Conservation (phyloP, 331 rosid genomes). For the Acacia pycnantha region DNA sequence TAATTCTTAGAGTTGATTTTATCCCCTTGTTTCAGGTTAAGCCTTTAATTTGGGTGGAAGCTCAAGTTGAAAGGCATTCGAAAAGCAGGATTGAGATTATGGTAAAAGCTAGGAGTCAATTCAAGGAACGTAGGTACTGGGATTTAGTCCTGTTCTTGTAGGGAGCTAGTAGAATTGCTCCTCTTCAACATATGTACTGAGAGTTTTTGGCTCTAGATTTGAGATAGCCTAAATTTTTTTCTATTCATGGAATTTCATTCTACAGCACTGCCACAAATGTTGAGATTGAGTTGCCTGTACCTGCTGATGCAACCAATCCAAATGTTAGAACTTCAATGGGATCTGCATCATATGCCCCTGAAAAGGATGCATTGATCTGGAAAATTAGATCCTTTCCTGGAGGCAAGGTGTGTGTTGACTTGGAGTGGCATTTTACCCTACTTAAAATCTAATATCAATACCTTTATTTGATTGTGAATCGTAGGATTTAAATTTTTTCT, state of each 20-base stretch:
- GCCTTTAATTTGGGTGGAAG: conserved; percentile 97
- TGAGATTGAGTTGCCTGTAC: conserved; percentile 91
- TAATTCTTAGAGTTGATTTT: conserved; percentile 1
- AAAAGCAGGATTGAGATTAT: conserved; percentile 94
- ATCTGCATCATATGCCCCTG: conserved; percentile 97
- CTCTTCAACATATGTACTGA: conserved; percentile 22
- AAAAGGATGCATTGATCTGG: conserved; percentile 89
- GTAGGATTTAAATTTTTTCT: conserved; percentile 18
- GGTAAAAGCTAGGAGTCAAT: conserved; percentile 98
- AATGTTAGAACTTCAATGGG: conserved; percentile 94
- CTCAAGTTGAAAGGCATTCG: conserved; percentile 93
- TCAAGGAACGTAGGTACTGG: conserved; percentile 94
- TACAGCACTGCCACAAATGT: conserved; percentile 94
- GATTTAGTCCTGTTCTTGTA: conserved; percentile 9
- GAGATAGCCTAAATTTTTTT: conserved; percentile 1
- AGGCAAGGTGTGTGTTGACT: conserved; percentile 73
- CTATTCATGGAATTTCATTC: conserved; percentile 6
- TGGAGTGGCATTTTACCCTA: conserved; percentile 21
- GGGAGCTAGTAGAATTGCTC: conserved; percentile 24
- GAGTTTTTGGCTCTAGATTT: conserved; percentile 23
- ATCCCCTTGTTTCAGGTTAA: conserved; percentile 61
- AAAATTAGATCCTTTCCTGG: conserved; percentile 97
- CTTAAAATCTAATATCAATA: not conserved
- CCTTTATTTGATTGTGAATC: conserved; percentile 25
- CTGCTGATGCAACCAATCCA: conserved; percentile 91